Conservation (phyloP, 352 stramenopile species). For the Phytophthora hibernalis region DNA sequence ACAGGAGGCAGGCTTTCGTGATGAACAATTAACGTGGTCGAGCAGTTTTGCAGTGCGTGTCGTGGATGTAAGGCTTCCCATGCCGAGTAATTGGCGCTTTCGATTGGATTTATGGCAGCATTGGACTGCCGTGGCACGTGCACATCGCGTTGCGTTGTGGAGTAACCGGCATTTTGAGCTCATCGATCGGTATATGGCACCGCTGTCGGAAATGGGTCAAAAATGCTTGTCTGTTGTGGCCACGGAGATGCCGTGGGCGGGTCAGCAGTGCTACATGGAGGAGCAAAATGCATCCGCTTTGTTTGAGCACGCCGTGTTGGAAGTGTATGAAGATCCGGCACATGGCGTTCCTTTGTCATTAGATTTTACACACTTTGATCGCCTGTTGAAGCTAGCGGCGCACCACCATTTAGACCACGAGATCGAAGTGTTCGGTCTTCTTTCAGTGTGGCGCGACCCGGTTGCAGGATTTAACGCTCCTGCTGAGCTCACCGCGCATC, state of each 20-base stretch:
- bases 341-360: constrained; percentile 51
- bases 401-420: constrained; percentile 65
- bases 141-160: constrained; percentile 62
- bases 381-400: constrained; percentile 57
- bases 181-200: constrained; percentile 68
- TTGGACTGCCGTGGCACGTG: constrained; percentile 62
- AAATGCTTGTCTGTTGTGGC: constrained; percentile 78
- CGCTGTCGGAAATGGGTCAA: constrained; percentile 70
- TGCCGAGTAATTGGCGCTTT: constrained; percentile 60
- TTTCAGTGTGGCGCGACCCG: constrained; percentile 72
- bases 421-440: constrained; percentile 79
- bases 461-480: constrained; percentile 66
- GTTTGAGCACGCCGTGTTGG: constrained; percentile 71
- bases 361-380: constrained; percentile 77
- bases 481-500: constrained; percentile 45
- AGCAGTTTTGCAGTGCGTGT: constrained; percentile 64
- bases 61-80: constrained; percentile 55
- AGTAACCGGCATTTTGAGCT: constrained; percentile 73
- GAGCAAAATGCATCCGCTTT: constrained; percentile 69
- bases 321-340: constrained; percentile 60
- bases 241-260: constrained; percentile 81
- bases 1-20: constrained; percentile 62
- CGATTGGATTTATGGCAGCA: constrained; percentile 86
- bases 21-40: constrained; percentile 74
- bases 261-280: constrained; percentile 82